Evolutionary conservation across 345 rosid genomes (phyloP).

Genomic region (Eucalyptus marginata): DNA sequence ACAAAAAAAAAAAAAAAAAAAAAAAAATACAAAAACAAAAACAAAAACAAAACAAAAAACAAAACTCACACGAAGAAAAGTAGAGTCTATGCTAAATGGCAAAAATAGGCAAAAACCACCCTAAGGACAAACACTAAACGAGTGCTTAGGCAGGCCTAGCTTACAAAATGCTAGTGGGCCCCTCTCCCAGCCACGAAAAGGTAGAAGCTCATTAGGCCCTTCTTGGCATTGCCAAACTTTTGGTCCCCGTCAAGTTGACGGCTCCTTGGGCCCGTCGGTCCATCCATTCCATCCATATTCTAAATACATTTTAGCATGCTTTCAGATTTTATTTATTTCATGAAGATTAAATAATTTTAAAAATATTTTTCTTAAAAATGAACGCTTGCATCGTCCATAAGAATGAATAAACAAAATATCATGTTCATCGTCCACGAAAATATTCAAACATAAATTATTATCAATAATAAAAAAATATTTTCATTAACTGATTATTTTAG

Average conservation of each 20-base stretch:
- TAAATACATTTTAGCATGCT: neutral
- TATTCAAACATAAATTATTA: neutral
- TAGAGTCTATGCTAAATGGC: neutral
- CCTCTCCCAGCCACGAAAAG: neutral
- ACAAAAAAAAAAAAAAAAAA: no score
- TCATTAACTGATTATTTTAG: neutral
- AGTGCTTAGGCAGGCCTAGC: neutral
- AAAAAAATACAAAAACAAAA: no score
- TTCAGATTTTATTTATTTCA: neutral
- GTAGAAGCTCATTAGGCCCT: neutral
- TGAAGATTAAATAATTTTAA: neutral
- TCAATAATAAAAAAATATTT: neutral
- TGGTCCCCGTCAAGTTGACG: neutral
- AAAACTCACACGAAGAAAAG: neutral
- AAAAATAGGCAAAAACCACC: neutral
- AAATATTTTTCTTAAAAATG: neutral
- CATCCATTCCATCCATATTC: neutral
- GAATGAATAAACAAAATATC: no score
- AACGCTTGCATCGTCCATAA: no score
- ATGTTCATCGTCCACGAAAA: fast-evolving
- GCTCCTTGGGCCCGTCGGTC: neutral
- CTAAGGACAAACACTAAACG: neutral
- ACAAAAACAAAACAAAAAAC: no score
- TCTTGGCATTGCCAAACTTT: neutral
- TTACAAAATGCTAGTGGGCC: neutral